Percentiles rank a stretch among this genome's conserved stretches.
phyloP scores from a whole-genome alignment of 2,329 filamentous ascomycete genomes.

The Aureobasidium zeae region DNA sequence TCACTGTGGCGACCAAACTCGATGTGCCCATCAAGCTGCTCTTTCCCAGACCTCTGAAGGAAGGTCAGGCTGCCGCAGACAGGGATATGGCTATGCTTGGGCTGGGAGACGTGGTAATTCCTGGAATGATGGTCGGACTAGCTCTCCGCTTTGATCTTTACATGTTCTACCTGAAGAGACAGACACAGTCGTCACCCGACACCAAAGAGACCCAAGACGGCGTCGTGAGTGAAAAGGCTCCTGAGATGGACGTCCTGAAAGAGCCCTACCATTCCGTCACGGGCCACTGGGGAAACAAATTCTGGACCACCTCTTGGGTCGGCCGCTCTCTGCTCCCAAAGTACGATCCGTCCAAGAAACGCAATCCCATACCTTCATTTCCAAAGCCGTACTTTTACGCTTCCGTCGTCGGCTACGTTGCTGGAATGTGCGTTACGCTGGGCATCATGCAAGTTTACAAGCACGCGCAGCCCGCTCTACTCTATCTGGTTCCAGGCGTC shows the following conservation, averaged over 20 bases:
- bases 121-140: slow-evolving; percentile 80
- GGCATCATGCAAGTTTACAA: slow-evolving; percentile 66
- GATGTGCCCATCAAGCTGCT: slow-evolving; percentile 91
- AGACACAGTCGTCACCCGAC: slow-evolving; percentile 35
- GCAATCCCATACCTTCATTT: slow-evolving; percentile 42
- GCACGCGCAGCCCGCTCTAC: slow-evolving; percentile 78
- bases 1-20: slow-evolving; percentile 76
- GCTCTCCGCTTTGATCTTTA: slow-evolving; percentile 88
- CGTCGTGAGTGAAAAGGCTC: slow-evolving; percentile 17
- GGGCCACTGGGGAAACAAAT: slow-evolving; percentile 70
- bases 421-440: slow-evolving; percentile 70
- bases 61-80: slow-evolving; percentile 36
- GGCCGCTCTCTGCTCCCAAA: slow-evolving; percentile 2
- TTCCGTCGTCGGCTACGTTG: slow-evolving; percentile 63
- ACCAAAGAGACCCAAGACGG: slow-evolving; percentile 30
- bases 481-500: slow-evolving; percentile 87
- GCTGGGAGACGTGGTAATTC: slow-evolving; percentile 86
- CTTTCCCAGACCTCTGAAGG: slow-evolving; percentile 56
- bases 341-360: slow-evolving; percentile 12
- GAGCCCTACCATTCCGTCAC: slow-evolving; percentile 42
- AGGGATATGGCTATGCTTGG: slow-evolving; percentile 63
- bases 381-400: slow-evolving; percentile 79
- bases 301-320: slow-evolving; percentile 54
- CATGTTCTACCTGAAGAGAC: slow-evolving; percentile 65
- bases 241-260: slow-evolving; percentile 27